Base-by-base conservation (phyloP, 352 stramenopile genomes). In the Pythium myriotylum region DNA sequence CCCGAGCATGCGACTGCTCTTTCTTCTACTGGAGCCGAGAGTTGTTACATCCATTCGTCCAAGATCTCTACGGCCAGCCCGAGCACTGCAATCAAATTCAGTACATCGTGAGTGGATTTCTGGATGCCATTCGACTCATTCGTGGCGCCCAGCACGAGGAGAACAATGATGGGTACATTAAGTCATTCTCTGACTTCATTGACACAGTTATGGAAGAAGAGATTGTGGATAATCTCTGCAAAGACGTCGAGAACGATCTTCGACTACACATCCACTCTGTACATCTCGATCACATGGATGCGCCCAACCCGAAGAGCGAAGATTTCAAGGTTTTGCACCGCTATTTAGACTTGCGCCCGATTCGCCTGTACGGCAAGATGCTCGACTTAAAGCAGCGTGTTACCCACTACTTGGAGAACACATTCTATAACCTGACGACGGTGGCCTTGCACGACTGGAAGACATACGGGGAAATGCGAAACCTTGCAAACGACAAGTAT, bases 391-490 rank as follows among this genome's bases (percentile, higher is more conserved):
- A 88, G 41, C 67, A 86, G 50, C 79, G 88, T 32, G 91, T 98
- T 17, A 94, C 88, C 32, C 81, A 94, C 60, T 98, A 98, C 61
- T 73, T 98, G n/a, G 91, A 98, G 58, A 94, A 79, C 56, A 97
- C 84, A 39, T 98, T 98, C 62, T 98, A 98, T 70, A 96, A 98
- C 54, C 81, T 98, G 42, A 98, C 93, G 24, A 97, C 90, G 4
- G 76, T 98, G 3, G 90, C 89, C 32, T 65, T 98, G n/a, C 92
- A 98, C 63, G 95, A 98, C 68, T 98, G 92, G 88, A 97, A 95
- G 65, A 97, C 91, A 17, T 98, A 95, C 54, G 84, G 86, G 7
- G 92, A 98, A 50, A 98, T 98, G 92, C 89, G 89, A 19, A 94
- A 93, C 29, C 73, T 98, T 10, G 94, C 93, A 20, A 91, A 94